These are phyloP conservation scores for Sclerotinia glacialis DNA, from an alignment of 2,329 filamentous ascomycete genomes.

Conservation along the genomic window DNA sequence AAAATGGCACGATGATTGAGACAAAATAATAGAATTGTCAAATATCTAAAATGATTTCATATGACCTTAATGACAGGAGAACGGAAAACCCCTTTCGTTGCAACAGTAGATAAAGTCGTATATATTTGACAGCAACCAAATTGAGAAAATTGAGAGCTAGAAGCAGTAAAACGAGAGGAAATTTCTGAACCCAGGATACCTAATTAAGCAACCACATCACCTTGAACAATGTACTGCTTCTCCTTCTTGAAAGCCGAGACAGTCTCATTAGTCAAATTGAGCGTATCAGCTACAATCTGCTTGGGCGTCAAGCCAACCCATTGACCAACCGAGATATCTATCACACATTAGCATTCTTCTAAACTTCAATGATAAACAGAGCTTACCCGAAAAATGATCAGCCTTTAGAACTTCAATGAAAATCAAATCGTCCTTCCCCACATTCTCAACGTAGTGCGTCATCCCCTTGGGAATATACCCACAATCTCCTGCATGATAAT, in stretches of 20 bases:
- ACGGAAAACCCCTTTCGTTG: neutral
- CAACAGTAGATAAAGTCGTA: neutral
- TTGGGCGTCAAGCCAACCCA: constrained; percentile 52
- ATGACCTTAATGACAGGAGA: neutral
- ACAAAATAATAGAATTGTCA: neutral
- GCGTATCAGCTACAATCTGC: constrained; percentile 57
- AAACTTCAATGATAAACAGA: neutral
- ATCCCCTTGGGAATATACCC: constrained; percentile 75
- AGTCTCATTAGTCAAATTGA: constrained; percentile 45
- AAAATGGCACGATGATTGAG: neutral
- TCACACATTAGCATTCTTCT: constrained; percentile 28
- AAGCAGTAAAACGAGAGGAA: neutral
- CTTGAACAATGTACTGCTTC: constrained; percentile 47
- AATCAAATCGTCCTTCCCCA: constrained; percentile 71
- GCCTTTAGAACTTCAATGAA: constrained; percentile 74
- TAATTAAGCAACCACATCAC: constrained; percentile 24
- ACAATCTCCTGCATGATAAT: constrained; percentile 72
- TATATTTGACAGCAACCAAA: neutral
- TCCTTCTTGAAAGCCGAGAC: constrained; percentile 44
- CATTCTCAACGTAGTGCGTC: constrained; percentile 80
- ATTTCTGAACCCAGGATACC: neutral
- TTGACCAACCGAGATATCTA: constrained; percentile 45
- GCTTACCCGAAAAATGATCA: constrained; percentile 54
- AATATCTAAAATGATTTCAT: neutral
- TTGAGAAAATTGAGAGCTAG: too few relatives aligned